These are phyloP conservation scores for Phaeophleospora eucalypticola DNA, from an alignment of 2,329 filamentous ascomycete species.

Conservation along the genomic window DNA sequence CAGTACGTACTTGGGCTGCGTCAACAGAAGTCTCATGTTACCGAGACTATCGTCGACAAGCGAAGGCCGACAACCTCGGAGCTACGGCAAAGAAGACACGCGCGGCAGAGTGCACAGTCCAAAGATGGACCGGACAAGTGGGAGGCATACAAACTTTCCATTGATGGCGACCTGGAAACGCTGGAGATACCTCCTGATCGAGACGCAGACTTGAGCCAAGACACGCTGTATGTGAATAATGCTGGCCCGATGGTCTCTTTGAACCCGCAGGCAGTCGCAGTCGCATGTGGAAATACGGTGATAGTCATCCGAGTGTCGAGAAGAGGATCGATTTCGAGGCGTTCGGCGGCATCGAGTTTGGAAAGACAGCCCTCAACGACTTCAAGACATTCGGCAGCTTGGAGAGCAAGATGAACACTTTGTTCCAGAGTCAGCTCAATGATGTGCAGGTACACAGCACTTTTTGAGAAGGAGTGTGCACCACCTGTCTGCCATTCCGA, in stretches of 20 bases:
- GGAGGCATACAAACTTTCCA: slow-evolving; percentile 53
- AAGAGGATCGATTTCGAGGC: slow-evolving; percentile 10
- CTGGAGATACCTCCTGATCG: slow-evolving; percentile 31
- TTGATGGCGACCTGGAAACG: slow-evolving; percentile 43
- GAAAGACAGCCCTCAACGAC: slow-evolving; percentile 11
- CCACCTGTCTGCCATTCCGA: background rate
- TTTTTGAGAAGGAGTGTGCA: background rate
- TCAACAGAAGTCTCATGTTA: slow-evolving; percentile 15
- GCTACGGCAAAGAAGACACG: slow-evolving; percentile 11
- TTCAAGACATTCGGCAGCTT: slow-evolving; percentile 2
- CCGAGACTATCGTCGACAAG: background rate
- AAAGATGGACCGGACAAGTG: slow-evolving; percentile 37
- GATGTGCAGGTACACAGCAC: background rate
- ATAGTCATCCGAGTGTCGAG: slow-evolving; percentile 54
- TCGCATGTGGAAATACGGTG: slow-evolving; percentile 68
- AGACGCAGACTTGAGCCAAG: slow-evolving; percentile 31
- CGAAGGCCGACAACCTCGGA: slow-evolving; percentile 8
- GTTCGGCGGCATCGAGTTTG: slow-evolving; percentile 10
- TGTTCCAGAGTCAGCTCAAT: background rate
- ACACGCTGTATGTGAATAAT: slow-evolving; percentile 60
- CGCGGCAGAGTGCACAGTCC: slow-evolving; percentile 13
- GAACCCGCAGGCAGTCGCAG: slow-evolving; percentile 61
- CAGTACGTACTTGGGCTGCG: slow-evolving; percentile 26
- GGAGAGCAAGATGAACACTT: slow-evolving; percentile 2
- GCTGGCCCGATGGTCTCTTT: slow-evolving; percentile 62